phyloP scores from a whole-genome alignment of 2,329 filamentous ascomycete species.

The Phyllosticta capitalensis region DNA sequence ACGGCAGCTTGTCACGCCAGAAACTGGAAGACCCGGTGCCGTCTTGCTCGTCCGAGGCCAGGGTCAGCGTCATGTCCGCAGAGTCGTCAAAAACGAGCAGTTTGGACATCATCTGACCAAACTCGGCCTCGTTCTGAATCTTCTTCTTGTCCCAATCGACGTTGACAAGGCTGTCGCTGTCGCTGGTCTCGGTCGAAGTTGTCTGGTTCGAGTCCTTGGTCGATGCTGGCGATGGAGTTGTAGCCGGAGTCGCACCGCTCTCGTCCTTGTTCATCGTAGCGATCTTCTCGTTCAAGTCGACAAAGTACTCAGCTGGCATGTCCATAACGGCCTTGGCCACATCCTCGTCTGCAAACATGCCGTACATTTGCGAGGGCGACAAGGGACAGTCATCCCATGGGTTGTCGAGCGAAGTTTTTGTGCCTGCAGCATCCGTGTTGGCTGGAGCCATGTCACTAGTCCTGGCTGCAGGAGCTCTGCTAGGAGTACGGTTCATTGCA shows the following conservation, averaged over 20 bases:
- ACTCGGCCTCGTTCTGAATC: slow-evolving; percentile 2
- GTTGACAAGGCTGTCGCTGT: slow-evolving; percentile 29
- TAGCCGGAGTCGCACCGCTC: slow-evolving; percentile 14
- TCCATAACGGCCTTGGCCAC: slow-evolving; percentile 2
- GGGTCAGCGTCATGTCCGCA: slow-evolving; percentile 1
- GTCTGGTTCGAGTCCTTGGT: slow-evolving; percentile 29
- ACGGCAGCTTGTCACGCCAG: slow-evolving; percentile 3
- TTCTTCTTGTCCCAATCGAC: slow-evolving; percentile 17
- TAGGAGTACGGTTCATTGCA: slow-evolving; percentile 8
- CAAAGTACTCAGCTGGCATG: slow-evolving; percentile 6
- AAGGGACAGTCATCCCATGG: slow-evolving; percentile 9
- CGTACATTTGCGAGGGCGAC: background rate
- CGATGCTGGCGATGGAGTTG: slow-evolving; percentile 22
- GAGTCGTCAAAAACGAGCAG: slow-evolving; percentile 9
- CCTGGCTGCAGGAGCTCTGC: background rate
- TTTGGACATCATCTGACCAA: slow-evolving; percentile 2
- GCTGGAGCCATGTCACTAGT: background rate
- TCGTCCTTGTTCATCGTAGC: background rate
- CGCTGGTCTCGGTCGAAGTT: slow-evolving; percentile 33
- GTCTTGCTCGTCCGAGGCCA: slow-evolving; percentile 4
- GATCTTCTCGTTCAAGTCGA: slow-evolving; percentile 9
- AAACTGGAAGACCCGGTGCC: background rate
- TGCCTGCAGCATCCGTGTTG: background rate
- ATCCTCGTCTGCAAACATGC: slow-evolving; percentile 10
- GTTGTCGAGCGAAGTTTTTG: background rate